Evolutionary conservation across 2,329 filamentous ascomycete species (phyloP), one percentile per base, ranked within the genome.

Genomic region (Cytospora mali): DNA sequence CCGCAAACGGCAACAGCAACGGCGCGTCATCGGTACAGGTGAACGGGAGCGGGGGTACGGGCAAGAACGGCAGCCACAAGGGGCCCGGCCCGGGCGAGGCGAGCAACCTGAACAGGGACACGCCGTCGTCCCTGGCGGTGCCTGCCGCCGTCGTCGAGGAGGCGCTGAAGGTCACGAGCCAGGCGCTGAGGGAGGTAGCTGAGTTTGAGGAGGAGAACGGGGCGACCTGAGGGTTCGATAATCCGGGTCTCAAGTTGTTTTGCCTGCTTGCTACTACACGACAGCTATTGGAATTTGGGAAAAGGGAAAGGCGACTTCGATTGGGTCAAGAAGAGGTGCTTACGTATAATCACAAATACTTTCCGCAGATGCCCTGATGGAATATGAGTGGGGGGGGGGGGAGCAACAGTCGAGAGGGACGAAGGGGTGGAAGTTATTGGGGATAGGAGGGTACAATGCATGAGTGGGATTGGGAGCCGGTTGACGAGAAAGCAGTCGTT

Each of bases 61-160:
- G 69, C 21, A 68, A 65, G 46, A 76, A 76, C 66, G 74, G 74
- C 54, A 66, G 23, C 64, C 53, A 52, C 66, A 70, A 56, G 64
- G 63, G 55, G 55, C 64, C 56, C 66, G 70, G 27, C 61, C 71
- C 29, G 3, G 69, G 67, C 18, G 64, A 66, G 62, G 64, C 64
- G 4, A 55, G 52, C 49, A 66, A 66, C 55, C 55, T 66, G 42
- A 72, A 69, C 14, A 72, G 72, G 28, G 50, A 61, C 13, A 28
- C 39, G 23, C 39, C 65, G 46, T 56, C 66, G 21, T 79, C 73
- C 67, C 78, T 88, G 16, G 86, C 85, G 33, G 73, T 89, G 49
- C 86, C 88, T 14, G 78, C 81, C 60, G 71, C 77, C 2, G 84
- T 88, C n/a, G 75, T 89, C 16, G 83, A 88, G 28, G 84, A 89